Evolutionary conservation across 352 stramenopile species (phyloP), one percentile per base, ranked within the genome.

Genomic region (Phytophthora hybrid): DNA sequence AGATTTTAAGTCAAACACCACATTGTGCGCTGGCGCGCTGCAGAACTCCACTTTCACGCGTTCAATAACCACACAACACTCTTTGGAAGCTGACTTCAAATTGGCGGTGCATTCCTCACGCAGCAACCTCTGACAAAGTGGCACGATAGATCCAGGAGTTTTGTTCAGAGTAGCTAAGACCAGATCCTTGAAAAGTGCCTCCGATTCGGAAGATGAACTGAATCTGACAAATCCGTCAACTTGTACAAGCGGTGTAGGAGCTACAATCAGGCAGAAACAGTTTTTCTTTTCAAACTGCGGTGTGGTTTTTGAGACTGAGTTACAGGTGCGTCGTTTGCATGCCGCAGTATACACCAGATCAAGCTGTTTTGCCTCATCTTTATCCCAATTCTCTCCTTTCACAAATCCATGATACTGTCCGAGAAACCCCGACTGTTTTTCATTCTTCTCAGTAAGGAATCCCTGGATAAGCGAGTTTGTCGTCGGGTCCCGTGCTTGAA

Each of bases 361-460:
- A 0, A 91, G 66, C 18, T 78, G 85, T 0, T 46, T 19, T n/a
- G 44, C 54, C 49, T 93, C 83, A 2, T 55, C 29, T 16, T 77
- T 61, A 7, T 54, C 67, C n/a, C 91, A 72, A 11, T 70, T 63
- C 2, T 54, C 52, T 0, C 81, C 78, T 5, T 76, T 73, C 14
- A 83, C 54, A 49, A 79, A 94, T 4, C 87, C 87, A 46, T 94
- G 87, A 32, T 81, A 91, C 63, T 91, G 83, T 1, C 82, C 83
- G 11, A 92, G 32, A 19, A 93, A 92, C 9, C 79, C 78, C 8
- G 87, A 84, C 14, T 74, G 79, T 1, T 53, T 47, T 37, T 84
- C 56, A 7, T 71, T 76, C n/a, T 76, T 63, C 14, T 83, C 76
- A 3, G 68, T 41, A 3, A 92, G 59, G 14, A 63, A 54, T 3